A percentile compares a stretch with the other conserved stretches of the same genome.
phyloP scores from a whole-genome alignment of 441 rosid genomes.

The Pelargonium citronellum region DNA sequence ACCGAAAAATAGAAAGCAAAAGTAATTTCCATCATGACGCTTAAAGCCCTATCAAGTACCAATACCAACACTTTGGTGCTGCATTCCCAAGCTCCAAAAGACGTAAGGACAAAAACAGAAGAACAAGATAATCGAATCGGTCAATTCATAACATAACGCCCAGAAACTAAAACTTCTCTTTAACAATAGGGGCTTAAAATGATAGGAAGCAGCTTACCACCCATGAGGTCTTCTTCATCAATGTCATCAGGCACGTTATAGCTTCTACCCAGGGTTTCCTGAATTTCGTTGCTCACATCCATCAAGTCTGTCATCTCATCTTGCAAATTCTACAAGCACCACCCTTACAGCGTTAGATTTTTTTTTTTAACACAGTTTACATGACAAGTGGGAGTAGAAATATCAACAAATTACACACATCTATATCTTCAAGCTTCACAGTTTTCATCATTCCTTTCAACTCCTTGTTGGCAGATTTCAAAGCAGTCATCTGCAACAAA shows the following conservation, averaged over 20 bases:
- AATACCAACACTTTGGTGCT: neutral
- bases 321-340: slow-evolving; percentile 68
- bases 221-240: slow-evolving; percentile 98
- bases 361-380: slow-evolving; percentile 14
- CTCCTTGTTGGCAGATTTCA: slow-evolving; percentile 87
- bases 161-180: neutral
- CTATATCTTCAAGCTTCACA: slow-evolving; percentile 84
- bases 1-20: neutral
- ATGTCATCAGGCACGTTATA: slow-evolving; percentile 92
- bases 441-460: slow-evolving; percentile 96
- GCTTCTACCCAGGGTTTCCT: slow-evolving; percentile 92
- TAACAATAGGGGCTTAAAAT: slow-evolving; percentile 5
- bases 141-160: neutral
- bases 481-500: slow-evolving; percentile 71
- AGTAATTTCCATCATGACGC: neutral
- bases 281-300: slow-evolving; percentile 94
- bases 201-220: slow-evolving; percentile 47
- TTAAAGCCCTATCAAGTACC: neutral
- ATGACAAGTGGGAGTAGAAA: neutral
- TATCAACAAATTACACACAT: slow-evolving; percentile 37
- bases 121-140: too few species aligned
- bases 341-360: slow-evolving; percentile 17
- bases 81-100: neutral
- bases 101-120: too few species aligned
- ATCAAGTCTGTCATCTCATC: slow-evolving; percentile 98